Conservation (phyloP, 345 rosid species). For the Lagerstroemia speciosa region DNA sequence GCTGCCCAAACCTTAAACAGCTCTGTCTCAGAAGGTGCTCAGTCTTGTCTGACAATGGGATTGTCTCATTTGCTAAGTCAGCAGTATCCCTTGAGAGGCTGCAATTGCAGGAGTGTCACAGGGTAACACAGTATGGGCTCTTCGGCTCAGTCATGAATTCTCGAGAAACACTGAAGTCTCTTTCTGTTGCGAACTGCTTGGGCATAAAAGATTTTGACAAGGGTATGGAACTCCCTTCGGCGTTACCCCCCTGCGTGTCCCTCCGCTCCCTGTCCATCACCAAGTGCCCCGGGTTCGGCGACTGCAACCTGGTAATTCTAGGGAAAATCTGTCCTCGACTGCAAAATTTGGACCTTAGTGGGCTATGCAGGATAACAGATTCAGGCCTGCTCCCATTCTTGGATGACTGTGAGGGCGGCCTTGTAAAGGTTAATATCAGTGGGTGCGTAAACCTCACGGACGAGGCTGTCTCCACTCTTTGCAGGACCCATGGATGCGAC, state of each 20-base stretch:
- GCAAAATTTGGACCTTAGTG: slow-evolving; percentile 51
- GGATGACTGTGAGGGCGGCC: slow-evolving; percentile 37
- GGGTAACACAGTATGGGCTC: slow-evolving; percentile 77
- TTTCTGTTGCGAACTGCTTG: slow-evolving; percentile 59
- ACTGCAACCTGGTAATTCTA: slow-evolving; percentile 47
- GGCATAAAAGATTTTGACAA: slow-evolving; percentile 53
- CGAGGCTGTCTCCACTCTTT: slow-evolving; percentile 23
- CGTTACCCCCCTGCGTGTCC: slow-evolving; percentile 32
- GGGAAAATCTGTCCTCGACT: slow-evolving; percentile 74
- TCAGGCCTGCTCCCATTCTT: slow-evolving; percentile 54
- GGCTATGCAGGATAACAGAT: slow-evolving; percentile 69
- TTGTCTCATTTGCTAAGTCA: slow-evolving; percentile 61
- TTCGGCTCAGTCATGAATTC: slow-evolving; percentile 68
- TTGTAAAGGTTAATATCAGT: slow-evolving; percentile 34
- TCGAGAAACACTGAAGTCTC: slow-evolving; percentile 60
- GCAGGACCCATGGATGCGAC: slow-evolving; percentile 25
- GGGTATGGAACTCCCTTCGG: slow-evolving; percentile 11
- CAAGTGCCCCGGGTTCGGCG: slow-evolving; percentile 88
- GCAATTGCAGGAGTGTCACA: slow-evolving; percentile 90
- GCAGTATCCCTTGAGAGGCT: slow-evolving; percentile 63
- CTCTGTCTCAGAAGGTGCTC: slow-evolving; percentile 43
- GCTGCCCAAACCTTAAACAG: slow-evolving; percentile 72
- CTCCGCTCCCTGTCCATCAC: slow-evolving; percentile 51
- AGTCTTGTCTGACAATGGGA: slow-evolving; percentile 65
- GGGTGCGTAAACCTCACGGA: slow-evolving; percentile 32